A percentile compares a stretch with the other conserved stretches of the same genome.
Conservation (phyloP, 257 asterid species). For the Orobanche coerulescens region DNA sequence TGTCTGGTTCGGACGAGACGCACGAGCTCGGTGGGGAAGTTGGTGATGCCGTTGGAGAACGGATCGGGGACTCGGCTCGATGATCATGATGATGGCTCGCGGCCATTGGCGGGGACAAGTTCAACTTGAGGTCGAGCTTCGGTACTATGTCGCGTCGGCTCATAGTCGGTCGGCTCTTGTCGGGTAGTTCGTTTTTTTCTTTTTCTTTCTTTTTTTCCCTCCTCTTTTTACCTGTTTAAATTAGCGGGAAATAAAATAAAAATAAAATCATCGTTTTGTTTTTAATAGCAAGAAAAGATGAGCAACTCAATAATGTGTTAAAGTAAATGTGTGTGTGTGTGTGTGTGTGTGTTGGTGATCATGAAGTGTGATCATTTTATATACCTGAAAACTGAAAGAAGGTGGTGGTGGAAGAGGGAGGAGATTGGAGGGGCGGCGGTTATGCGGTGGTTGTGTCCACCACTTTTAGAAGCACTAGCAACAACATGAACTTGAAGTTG, state of each 20-base stretch:
- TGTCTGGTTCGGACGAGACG: constrained; percentile 59
- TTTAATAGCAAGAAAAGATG: too few species aligned
- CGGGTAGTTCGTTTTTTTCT: not conserved
- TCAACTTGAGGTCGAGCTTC: constrained; percentile 44
- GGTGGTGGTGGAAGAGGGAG: not conserved
- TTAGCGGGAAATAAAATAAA: too few species aligned
- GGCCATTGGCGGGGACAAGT: constrained; percentile 46
- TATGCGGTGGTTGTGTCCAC: not conserved
- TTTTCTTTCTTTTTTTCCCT: not conserved
- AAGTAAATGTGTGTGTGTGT: not conserved
- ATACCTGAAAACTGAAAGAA: not conserved
- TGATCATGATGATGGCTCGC: constrained; percentile 4
- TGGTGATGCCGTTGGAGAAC: constrained; percentile 31
- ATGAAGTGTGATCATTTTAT: too few species aligned
- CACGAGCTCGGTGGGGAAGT: constrained; percentile 49
- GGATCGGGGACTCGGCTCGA: constrained; percentile 33
- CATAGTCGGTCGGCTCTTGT: constrained; percentile 19
- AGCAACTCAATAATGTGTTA: too few species aligned
- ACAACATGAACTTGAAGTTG: constrained; percentile 6
- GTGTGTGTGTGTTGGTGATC: not conserved
- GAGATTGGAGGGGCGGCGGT: not conserved
- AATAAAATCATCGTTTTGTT: too few species aligned
- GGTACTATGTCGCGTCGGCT: constrained; percentile 36
- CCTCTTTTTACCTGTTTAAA: not conserved
- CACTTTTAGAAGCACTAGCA: not conserved